phyloP scores from a whole-genome alignment of 352 stramenopile species.

The Peronosclerospora sorghi region DNA sequence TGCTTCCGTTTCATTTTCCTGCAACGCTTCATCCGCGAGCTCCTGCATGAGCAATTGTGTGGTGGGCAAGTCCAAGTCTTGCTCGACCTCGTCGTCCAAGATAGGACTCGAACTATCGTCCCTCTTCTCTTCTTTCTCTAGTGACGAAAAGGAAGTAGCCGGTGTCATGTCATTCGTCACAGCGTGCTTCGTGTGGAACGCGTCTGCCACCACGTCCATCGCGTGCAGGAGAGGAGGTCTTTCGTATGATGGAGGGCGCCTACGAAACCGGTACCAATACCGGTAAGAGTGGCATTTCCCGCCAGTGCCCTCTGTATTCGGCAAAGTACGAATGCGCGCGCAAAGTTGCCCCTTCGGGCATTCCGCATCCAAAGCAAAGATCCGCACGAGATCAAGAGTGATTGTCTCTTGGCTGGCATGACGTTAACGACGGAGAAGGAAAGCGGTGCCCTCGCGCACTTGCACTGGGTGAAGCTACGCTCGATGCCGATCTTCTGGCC shows the following conservation, averaged over 20 bases:
- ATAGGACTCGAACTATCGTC: constrained; percentile 14
- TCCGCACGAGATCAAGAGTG: neutral
- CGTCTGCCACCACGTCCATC: constrained; percentile 10
- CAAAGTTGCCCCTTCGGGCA: constrained; percentile 1
- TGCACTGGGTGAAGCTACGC: constrained; percentile 46
- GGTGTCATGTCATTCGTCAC: neutral
- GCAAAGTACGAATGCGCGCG: constrained; percentile 13
- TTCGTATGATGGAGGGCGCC: neutral
- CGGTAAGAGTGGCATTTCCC: neutral
- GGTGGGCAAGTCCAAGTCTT: constrained; percentile 23
- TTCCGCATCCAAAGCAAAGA: constrained; percentile 8
- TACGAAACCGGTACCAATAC: neutral
- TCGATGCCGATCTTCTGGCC: constrained; percentile 58
- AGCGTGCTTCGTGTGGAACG: neutral
- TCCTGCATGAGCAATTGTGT: constrained; percentile 34
- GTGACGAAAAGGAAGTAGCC: neutral
- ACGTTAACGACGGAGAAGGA: constrained; percentile 3
- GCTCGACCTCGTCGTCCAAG: constrained; percentile 14
- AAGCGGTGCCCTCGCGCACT: neutral
- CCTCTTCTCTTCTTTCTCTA: constrained; percentile 13
- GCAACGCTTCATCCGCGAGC: neutral
- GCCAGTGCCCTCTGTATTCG: neutral
- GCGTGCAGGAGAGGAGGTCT: constrained; percentile 7
- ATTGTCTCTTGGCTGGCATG: neutral
- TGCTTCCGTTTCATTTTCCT: constrained; percentile 1